Evolutionary conservation across 441 rosid species (phyloP).

Genomic region (Populus hybrid): DNA sequence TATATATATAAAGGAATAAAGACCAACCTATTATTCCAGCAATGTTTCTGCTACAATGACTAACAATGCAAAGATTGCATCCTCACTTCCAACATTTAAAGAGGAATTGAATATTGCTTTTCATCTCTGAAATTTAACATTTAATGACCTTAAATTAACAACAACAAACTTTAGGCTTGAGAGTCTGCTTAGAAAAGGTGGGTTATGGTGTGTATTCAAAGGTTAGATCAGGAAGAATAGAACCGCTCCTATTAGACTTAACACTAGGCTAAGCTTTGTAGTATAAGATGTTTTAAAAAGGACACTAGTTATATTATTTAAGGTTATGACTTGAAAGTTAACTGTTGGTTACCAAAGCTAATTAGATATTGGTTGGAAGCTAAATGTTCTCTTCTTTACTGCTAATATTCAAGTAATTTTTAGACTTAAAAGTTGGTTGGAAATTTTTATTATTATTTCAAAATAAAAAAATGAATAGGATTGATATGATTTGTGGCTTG

Average conservation of each 20-base stretch:
- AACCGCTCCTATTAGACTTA: conserved; percentile 43
- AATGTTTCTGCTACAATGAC: not conserved
- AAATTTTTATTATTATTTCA: too few species aligned
- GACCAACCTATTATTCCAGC: too few species aligned
- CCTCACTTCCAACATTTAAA: conserved; percentile 36
- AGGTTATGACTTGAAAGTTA: too few species aligned
- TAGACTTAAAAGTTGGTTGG: too few species aligned
- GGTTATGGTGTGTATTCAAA: conserved; percentile 16
- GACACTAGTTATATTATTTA: too few species aligned
- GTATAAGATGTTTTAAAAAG: conserved; percentile 1
- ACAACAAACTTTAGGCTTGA: conserved; percentile 42
- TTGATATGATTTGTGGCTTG: accelerated
- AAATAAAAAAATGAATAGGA: too few species aligned
- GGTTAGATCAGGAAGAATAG: conserved; percentile 41
- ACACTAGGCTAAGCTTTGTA: conserved; percentile 41
- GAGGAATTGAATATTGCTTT: conserved; percentile 41
- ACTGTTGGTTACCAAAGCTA: too few species aligned
- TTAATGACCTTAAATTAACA: conserved; percentile 34
- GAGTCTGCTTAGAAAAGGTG: conserved; percentile 44
- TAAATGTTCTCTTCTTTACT: too few species aligned
- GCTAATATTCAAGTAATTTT: too few species aligned
- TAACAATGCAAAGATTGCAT: conserved; percentile 38
- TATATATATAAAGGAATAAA: too few species aligned
- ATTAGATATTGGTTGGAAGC: too few species aligned
- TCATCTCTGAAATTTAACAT: conserved; percentile 35